Evolutionary conservation across 495 filamentous ascomycete genomes (phyloP).

Genomic region (Hyaloscypha hepaticicola): DNA sequence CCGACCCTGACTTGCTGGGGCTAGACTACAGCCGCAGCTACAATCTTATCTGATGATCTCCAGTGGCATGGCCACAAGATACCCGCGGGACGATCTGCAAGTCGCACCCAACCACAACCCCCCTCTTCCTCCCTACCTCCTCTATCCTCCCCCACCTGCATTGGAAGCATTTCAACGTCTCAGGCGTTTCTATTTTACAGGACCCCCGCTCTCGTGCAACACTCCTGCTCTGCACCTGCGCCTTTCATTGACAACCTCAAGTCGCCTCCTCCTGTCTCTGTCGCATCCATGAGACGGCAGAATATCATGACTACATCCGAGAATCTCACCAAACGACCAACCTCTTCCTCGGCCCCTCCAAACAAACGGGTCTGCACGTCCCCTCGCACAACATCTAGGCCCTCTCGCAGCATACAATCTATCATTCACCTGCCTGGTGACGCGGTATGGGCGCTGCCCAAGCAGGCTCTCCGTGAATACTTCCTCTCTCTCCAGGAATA

Average conservation of each 20-base stretch:
- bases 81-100: neutral
- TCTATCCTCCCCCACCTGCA: neutral
- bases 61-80: neutral
- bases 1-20: no score
- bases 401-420: slow-evolving; percentile 6
- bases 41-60: slow-evolving; percentile 7
- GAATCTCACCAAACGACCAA: neutral
- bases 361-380: slow-evolving; percentile 20
- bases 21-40: no score
- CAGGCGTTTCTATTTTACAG: slow-evolving; percentile 5
- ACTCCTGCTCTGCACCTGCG: neutral
- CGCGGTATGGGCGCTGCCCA: slow-evolving; percentile 20
- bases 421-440: slow-evolving; percentile 21
- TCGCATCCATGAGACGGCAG: neutral
- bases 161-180: neutral
- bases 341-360: neutral
- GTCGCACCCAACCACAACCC: neutral
- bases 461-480: slow-evolving; percentile 21
- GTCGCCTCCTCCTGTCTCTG: neutral
- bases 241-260: neutral
- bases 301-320: neutral
- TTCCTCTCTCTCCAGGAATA: slow-evolving; percentile 26
- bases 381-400: neutral
- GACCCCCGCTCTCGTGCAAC: neutral
- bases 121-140: no score